Base-by-base conservation (phyloP, 2,329 filamentous ascomycete genomes). In the Emydomyces testavorans region DNA sequence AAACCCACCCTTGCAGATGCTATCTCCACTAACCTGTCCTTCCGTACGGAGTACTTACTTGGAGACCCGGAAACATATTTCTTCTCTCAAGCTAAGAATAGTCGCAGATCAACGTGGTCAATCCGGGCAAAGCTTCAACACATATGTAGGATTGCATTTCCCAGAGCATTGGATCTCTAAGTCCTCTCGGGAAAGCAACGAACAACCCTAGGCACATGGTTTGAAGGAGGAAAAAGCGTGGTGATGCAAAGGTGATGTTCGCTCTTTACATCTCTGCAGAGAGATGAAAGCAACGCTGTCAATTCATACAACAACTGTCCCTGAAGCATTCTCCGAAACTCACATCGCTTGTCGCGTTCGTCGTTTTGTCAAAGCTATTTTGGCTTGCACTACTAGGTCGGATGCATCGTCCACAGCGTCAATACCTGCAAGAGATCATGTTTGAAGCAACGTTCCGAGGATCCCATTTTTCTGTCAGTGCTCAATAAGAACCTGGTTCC, bases 1-100 rank as follows among this genome's bases (percentile, higher is more conserved):
- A 46, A 46, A 46, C 44, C 24, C 34, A 46, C 44, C 44, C 44
- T 32, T 31, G 44, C 44, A 39, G 13, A 26, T 39, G 24, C 34
- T 20, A 18, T 34, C 24, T 6, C 26, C 16, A 8, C 32, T 4
- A 28, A 6, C 24, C 44, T 31, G 31, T 39, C 21, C 23, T 24
- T n/a, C n/a, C n/a, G n/a, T n/a, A n/a, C n/a, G n/a, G n/a, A n/a
- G n/a, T n/a, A n/a, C 23, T 24, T 46, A 38, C 23, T 39, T 39
- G 39, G 6, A 32, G 26, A 20, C 39, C 16, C 24, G 35, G 34
- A 32, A 37, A 38, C 32, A 46, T 37, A 24, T 5, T 39, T 18
- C 31, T 28, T 13, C 23, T 23, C 7, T 13, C 15, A 10, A 4
- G 13, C 41, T 35, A 44, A 36, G 41, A 35, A 44, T 44, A 36